Conservation (phyloP, 306 rosid species). For the Dalbergia oliveri region DNA sequence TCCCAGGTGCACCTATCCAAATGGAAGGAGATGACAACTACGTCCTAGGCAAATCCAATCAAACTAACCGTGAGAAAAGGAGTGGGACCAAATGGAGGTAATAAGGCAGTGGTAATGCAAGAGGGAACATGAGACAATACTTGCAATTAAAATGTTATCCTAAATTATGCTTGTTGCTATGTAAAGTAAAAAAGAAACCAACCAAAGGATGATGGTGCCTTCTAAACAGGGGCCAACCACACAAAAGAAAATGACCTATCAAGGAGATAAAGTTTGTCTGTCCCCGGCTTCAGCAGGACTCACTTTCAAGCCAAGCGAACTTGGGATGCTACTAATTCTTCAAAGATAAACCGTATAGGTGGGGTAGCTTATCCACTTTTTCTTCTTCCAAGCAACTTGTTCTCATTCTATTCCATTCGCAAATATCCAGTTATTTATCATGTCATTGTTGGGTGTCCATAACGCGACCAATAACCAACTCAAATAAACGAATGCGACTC, state of each 20-base stretch:
- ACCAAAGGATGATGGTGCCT: background rate
- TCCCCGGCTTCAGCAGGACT: background rate
- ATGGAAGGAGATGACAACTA: too few relatives aligned
- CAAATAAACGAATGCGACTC: background rate
- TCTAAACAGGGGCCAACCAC: slow-evolving; percentile 5
- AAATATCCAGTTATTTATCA: background rate
- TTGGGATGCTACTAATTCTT: background rate
- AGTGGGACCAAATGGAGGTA: background rate
- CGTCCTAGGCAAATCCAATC: background rate
- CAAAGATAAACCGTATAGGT: background rate
- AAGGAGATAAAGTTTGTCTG: slow-evolving; percentile 35
- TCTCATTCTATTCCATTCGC: background rate
- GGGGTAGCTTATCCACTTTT: slow-evolving; percentile 4
- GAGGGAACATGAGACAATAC: background rate
- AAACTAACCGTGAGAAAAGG: background rate
- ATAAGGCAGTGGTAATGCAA: background rate
- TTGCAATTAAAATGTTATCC: background rate
- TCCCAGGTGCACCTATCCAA: too few relatives aligned
- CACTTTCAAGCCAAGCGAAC: slow-evolving; percentile 32
- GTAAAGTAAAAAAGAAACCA: too few relatives aligned
- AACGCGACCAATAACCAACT: background rate
- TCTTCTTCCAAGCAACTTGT: background rate
- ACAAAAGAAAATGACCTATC: background rate
- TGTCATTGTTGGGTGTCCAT: background rate
- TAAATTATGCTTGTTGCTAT: background rate